Evolutionary conservation across 2,329 filamentous ascomycete genomes (phyloP).

Genomic region (Coniochaeta ligniaria): DNA sequence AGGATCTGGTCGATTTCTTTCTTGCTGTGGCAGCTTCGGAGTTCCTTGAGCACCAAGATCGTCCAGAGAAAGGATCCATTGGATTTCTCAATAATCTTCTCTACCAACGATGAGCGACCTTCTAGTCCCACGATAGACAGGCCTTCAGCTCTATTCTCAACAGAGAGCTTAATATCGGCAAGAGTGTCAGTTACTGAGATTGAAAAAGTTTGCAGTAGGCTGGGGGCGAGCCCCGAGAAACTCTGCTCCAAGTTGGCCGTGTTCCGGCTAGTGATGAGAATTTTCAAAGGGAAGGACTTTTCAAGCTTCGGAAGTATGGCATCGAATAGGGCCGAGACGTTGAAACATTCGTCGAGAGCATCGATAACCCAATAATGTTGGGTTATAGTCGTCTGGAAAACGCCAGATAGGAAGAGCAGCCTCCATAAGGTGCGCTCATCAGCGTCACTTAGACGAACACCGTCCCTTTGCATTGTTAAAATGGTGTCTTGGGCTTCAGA

Average conservation of each 20-base stretch:
- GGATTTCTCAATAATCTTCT: constrained; percentile 25
- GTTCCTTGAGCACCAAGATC: constrained; percentile 22
- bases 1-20: constrained; percentile 22
- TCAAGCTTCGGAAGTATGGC: constrained; percentile 13
- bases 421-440: constrained; percentile 18
- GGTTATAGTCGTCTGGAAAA: constrained; percentile 12
- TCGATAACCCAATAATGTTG: constrained; percentile 24
- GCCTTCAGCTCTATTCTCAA: constrained; percentile 12
- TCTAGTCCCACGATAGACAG: background rate
- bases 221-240: background rate
- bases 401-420: constrained; percentile 16
- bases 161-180: constrained; percentile 7
- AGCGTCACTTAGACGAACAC: constrained; percentile 10
- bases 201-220: constrained; percentile 5
- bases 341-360: constrained; percentile 24
- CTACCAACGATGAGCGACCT: constrained; percentile 7
- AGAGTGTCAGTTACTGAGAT: constrained; percentile 14
- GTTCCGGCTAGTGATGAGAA: constrained; percentile 17
- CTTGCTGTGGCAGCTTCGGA: constrained; percentile 17
- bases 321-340: constrained; percentile 11
- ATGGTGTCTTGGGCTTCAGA: constrained; percentile 9
- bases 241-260: constrained; percentile 4
- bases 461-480: constrained; percentile 11
- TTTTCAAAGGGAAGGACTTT: constrained; percentile 8
- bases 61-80: constrained; percentile 29